Evolutionary conservation across 805 yeast genomes (phyloP), one percentile per base, ranked within the genome.

Genomic region (Metschnikowia hibisci): DNA sequence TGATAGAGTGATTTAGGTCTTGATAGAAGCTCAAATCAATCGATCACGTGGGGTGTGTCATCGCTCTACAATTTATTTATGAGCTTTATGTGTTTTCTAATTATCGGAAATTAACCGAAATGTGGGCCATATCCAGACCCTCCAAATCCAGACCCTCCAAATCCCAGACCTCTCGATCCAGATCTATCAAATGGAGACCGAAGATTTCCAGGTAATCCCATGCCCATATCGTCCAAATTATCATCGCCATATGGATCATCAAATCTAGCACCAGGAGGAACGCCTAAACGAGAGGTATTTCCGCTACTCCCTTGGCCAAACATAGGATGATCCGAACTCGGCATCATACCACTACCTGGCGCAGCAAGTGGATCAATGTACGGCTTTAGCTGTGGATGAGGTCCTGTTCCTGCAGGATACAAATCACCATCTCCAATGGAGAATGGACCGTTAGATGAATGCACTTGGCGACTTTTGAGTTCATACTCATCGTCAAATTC

Each of bases 401-500:
- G 56, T 4, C 64, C 58, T 46, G 64, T n/a, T 23, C 74, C 63
- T 39, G 69, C 51, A 2, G 83, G 84, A 45, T 74, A 65, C 33
- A 77, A 58, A 54, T 80, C 85, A 10, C 66, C 55, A 26, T 70
- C 74, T 0, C 84, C 85, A 30, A 76, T 66, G 0, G 67, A 42
- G 4, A 70, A 67, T 14, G 49, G 46, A 18, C 42, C 48, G 26
- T 39, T 15, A 15, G 32, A 16, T n/a, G 44, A 29, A 12, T 26
- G 23, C 32, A 35, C 8, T 10, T 28, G 34, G 5, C 48, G 41
- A 27, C 27, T 25, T 22, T 43, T 43, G 28, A 68, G 56, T 50
- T 78, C 76, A 41, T 69, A 71, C 48, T 78, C 83, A 52, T 75
- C 80, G 18, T 75, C 80, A 46, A 75, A 78, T 27, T 66, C 76